Conservation (phyloP, 164 flowering plant species). For the Saururus chinensis region DNA sequence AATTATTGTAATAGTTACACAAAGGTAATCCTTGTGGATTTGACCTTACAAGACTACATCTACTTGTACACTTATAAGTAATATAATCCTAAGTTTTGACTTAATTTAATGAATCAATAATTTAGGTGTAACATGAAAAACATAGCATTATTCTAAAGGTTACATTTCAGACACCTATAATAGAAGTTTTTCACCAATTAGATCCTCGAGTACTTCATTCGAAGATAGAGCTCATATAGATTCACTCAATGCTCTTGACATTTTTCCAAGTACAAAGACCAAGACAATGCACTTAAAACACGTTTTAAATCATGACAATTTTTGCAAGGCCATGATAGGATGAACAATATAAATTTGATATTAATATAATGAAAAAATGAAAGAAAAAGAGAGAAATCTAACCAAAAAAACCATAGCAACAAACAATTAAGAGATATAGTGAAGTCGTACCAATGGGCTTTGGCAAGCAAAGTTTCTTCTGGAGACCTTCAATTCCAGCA, state of each 20-base stretch:
- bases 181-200: constrained; percentile 66
- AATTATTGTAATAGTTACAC: no score
- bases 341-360: no score
- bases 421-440: neutral
- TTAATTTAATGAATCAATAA: no score
- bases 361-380: neutral
- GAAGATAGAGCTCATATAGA: constrained; percentile 63
- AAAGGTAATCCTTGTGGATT: no score
- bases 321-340: neutral
- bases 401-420: neutral
- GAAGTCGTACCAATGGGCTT: constrained; percentile 64
- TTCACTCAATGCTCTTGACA: constrained; percentile 70
- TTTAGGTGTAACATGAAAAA: no score
- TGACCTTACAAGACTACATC: no score
- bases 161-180: constrained; percentile 82
- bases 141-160: neutral
- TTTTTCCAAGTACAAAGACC: constrained; percentile 21
- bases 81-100: no score
- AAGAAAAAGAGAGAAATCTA: neutral
- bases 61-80: no score
- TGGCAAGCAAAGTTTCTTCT: constrained; percentile 56
- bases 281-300: neutral
- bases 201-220: constrained; percentile 40
- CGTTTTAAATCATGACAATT: neutral
- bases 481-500: constrained; percentile 91